Percentiles rank a stretch among this genome's conserved stretches.
These are phyloP conservation scores for Elasticomyces elasticus DNA, from an alignment of 495 filamentous ascomycete species.

Conservation along the genomic window DNA sequence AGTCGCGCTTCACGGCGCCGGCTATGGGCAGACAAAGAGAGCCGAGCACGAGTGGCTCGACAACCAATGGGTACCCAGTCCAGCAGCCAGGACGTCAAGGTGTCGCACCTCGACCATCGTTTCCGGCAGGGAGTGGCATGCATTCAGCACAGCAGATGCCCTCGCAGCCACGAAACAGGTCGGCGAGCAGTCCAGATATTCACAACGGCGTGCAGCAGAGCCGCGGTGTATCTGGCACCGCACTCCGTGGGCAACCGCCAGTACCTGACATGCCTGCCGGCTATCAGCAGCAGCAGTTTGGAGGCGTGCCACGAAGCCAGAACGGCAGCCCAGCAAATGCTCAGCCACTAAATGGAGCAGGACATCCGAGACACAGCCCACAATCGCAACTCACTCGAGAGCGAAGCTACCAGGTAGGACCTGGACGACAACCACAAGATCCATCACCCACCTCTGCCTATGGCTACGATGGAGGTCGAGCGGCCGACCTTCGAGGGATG, in stretches of 20 bases:
- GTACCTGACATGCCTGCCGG: conserved; percentile 55
- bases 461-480: not conserved
- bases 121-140: conserved; percentile 24
- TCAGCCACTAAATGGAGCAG: not conserved
- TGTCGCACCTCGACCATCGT: not conserved
- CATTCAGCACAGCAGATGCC: conserved; percentile 44
- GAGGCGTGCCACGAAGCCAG: conserved; percentile 52
- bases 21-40: conserved; percentile 53
- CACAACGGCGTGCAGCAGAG: conserved; percentile 43
- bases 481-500: not conserved
- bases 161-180: conserved; percentile 48
- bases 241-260: conserved; percentile 43
- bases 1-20: conserved; percentile 74
- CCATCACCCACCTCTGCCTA: not conserved
- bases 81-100: not conserved
- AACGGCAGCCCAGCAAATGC: conserved; percentile 46
- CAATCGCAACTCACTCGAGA: not conserved
- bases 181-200: conserved; percentile 61
- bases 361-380: not conserved
- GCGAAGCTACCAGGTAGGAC: not conserved
- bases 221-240: not conserved
- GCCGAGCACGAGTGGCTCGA: not conserved
- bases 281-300: conserved; percentile 40
- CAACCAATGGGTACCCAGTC: conserved; percentile 18
- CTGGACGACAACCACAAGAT: not conserved